Conservation (phyloP, 208 protist species). For the Blechomonas ayalai region DNA sequence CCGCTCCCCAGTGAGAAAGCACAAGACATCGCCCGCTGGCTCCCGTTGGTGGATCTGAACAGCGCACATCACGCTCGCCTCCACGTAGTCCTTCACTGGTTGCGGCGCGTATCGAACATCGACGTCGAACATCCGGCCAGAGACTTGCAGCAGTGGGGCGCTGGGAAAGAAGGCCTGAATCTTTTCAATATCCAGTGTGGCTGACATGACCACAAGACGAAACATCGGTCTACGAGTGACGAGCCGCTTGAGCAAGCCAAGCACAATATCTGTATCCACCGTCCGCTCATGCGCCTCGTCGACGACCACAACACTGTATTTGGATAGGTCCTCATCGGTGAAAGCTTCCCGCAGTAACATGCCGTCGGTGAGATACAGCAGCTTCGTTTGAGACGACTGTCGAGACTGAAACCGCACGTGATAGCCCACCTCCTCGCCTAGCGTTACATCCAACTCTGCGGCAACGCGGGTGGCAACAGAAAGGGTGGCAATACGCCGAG, state of each 20-base stretch:
- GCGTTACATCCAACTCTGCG: slow-evolving; percentile 94
- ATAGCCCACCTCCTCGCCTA: slow-evolving; percentile 98
- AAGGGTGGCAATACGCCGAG: slow-evolving; percentile 98
- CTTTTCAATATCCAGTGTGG: slow-evolving; percentile 96
- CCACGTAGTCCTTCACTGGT: slow-evolving; percentile 92
- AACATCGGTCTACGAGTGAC: slow-evolving; percentile 45
- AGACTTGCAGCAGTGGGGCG: slow-evolving; percentile 95
- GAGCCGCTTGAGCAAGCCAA: slow-evolving; percentile 95
- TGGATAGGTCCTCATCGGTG: slow-evolving; percentile 78
- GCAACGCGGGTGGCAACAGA: slow-evolving; percentile 97
- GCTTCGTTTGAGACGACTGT: slow-evolving; percentile 86
- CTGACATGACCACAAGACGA: slow-evolving; percentile 96
- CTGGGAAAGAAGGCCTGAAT: slow-evolving; percentile 96
- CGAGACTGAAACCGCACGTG: slow-evolving; percentile 98
- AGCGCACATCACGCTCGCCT: slow-evolving; percentile 54
- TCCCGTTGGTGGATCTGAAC: slow-evolving; percentile 64
- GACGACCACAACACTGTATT: slow-evolving; percentile 97
- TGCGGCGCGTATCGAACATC: slow-evolving; percentile 65
- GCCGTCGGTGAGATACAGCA: slow-evolving; percentile 99
- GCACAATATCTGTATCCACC: slow-evolving; percentile 98
- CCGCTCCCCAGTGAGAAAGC: slow-evolving; percentile 84
- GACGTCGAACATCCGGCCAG: slow-evolving; percentile 93
- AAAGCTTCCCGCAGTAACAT: slow-evolving; percentile 97
- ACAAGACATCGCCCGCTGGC: slow-evolving; percentile 71
- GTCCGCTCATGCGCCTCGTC: slow-evolving; percentile 99